A percentile compares a stretch with the other conserved stretches of the same genome.
Evolutionary conservation across 345 rosid species (phyloP).

Genomic region (Eucalyptus regnans): DNA sequence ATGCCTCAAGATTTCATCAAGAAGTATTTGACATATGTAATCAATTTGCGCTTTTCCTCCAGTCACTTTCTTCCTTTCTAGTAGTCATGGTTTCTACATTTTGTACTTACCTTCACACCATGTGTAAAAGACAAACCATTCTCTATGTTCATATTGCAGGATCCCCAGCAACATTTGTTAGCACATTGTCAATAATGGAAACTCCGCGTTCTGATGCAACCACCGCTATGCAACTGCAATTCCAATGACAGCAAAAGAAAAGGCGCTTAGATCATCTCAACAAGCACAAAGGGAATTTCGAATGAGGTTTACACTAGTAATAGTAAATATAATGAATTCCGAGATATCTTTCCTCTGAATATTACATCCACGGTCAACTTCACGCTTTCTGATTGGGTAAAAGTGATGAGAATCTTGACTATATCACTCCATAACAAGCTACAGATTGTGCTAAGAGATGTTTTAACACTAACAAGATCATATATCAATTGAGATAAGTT

Average conservation of each 20-base stretch:
- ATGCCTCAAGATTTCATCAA: neutral
- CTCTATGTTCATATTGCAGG: neutral
- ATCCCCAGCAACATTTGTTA: slow-evolving; percentile 9
- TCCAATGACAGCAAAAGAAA: neutral
- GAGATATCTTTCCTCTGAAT: neutral
- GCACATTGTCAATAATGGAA: slow-evolving; percentile 23
- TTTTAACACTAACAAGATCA: neutral
- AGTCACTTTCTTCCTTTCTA: neutral
- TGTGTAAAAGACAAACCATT: neutral
- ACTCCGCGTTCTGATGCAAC: slow-evolving; percentile 43
- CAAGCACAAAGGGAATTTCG: neutral
- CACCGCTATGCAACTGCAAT: slow-evolving; percentile 48
- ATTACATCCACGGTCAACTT: neutral
- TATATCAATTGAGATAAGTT: neutral
- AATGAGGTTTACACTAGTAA: neutral
- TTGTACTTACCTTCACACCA: neutral
- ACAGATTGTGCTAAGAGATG: neutral
- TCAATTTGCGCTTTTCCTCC: neutral
- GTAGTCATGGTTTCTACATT: neutral
- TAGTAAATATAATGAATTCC: neutral
- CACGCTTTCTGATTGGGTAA: neutral
- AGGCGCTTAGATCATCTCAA: neutral
- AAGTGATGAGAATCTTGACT: neutral
- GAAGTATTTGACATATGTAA: neutral
- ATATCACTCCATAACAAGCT: neutral